Percentiles rank a stretch among this genome's conserved stretches.
phyloP scores from a whole-genome alignment of 352 stramenopile species.

The Phytopythium delawarense region DNA sequence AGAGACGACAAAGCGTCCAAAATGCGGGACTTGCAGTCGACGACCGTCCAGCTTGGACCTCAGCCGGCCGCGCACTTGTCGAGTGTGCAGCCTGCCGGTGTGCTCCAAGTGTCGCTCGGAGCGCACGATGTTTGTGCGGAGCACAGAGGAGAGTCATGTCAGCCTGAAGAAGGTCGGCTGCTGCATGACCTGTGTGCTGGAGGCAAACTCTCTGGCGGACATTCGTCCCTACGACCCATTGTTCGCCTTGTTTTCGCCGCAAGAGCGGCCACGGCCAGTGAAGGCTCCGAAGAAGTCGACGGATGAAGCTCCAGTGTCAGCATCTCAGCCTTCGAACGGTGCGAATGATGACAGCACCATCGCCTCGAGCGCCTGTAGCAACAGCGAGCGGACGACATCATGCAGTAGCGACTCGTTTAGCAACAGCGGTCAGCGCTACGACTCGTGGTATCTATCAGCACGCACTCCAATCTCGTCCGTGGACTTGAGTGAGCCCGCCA shows the following conservation, averaged over 20 bases:
- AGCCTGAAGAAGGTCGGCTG: constrained; percentile 18
- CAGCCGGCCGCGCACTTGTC: constrained; percentile 17
- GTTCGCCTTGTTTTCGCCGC: constrained; percentile 14
- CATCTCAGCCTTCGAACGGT: not conserved
- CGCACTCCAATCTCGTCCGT: not conserved
- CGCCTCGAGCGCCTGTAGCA: not conserved
- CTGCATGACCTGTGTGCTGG: constrained; percentile 30
- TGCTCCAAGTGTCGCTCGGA: constrained; percentile 15
- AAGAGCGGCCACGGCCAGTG: not conserved
- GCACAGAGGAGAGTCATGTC: not conserved
- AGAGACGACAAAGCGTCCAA: not conserved
- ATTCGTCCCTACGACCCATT: constrained; percentile 15
- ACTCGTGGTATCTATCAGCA: not conserved
- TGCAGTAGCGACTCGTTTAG: not conserved
- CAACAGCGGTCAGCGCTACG: not conserved
- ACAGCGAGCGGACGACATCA: not conserved
- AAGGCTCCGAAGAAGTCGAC: not conserved
- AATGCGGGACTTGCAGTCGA: not conserved
- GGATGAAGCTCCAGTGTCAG: too few species aligned
- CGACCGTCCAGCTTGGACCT: not conserved
- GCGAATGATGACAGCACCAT: not conserved
- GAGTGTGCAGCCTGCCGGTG: constrained; percentile 8
- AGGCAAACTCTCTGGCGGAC: constrained; percentile 21
- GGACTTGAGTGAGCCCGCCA: not conserved
- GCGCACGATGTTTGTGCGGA: constrained; percentile 1